Conservation (phyloP, 257 asterid genomes). For the Prunella vulgaris region DNA sequence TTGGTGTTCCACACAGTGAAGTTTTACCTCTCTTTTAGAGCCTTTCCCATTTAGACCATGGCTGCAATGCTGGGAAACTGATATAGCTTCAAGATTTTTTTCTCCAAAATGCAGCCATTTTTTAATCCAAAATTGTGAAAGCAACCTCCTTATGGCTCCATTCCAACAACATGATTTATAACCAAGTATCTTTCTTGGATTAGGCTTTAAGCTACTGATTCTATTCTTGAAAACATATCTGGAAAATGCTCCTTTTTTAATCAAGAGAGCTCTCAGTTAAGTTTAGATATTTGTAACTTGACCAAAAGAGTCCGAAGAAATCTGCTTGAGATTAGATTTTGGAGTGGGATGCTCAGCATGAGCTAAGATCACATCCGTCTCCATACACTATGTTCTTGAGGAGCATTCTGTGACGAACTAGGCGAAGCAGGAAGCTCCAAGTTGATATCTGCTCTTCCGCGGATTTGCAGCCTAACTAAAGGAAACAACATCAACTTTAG, state of each 20-base stretch:
- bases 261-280: constrained; percentile 31
- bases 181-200: constrained; percentile 19
- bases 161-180: background rate
- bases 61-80: constrained; percentile 85
- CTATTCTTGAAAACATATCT: constrained; percentile 19
- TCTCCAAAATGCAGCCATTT: constrained; percentile 46
- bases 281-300: constrained; percentile 38
- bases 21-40: constrained; percentile 45
- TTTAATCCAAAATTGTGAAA: constrained; percentile 65
- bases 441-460: constrained; percentile 35
- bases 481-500: constrained; percentile 2
- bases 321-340: constrained; percentile 33
- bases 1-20: constrained; percentile 62
- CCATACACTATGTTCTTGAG: constrained; percentile 80
- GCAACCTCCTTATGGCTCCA: constrained; percentile 20
- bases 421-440: constrained; percentile 37
- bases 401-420: constrained; percentile 36
- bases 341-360: constrained; percentile 44
- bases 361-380: constrained; percentile 46
- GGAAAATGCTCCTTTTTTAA: constrained; percentile 14
- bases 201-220: constrained; percentile 24
- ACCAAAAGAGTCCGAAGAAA: constrained; percentile 33
- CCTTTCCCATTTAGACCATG: constrained; percentile 87
- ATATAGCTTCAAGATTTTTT: constrained; percentile 29
- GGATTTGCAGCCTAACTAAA: constrained; percentile 22